Evolutionary conservation across 2,329 filamentous ascomycete species (phyloP).

Genomic region (Purpureocillium takamizusanense): DNA sequence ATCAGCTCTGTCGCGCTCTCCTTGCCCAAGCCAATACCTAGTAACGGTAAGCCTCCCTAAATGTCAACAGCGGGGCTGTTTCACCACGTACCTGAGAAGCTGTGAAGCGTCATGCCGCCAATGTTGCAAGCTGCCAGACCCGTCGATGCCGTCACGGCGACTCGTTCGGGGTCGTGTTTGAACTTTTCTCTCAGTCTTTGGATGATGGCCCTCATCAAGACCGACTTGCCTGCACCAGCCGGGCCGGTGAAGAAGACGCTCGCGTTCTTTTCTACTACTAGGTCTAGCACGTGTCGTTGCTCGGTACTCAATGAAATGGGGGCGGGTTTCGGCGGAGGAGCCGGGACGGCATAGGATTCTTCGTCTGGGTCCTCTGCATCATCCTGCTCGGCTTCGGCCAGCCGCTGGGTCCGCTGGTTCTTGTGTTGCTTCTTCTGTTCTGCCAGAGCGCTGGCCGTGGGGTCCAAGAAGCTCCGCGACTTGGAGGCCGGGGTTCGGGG

Average conservation of each 20-base stretch:
- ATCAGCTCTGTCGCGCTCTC: slow-evolving; percentile 72
- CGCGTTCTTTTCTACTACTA: slow-evolving; percentile 71
- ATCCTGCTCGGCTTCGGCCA: slow-evolving; percentile 28
- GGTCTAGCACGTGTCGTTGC: slow-evolving; percentile 71
- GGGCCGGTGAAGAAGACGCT: slow-evolving; percentile 98
- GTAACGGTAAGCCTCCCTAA: background rate
- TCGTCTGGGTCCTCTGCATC: slow-evolving; percentile 25
- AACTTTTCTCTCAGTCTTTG: slow-evolving; percentile 69
- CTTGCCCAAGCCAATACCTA: slow-evolving; percentile 78
- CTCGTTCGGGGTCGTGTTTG: slow-evolving; percentile 65
- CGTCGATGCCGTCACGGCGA: slow-evolving; percentile 92
- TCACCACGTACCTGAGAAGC: slow-evolving; percentile 70
- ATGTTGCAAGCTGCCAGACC: slow-evolving; percentile 95
- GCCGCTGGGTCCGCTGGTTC: slow-evolving; percentile 38
- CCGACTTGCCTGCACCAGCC: slow-evolving; percentile 93
- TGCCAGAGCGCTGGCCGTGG: slow-evolving; percentile 64
- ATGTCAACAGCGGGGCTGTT: background rate
- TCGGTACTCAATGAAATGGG: slow-evolving; percentile 73
- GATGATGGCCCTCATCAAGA: slow-evolving; percentile 89
- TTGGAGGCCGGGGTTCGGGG: slow-evolving; percentile 23
- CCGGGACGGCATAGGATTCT: slow-evolving; percentile 28
- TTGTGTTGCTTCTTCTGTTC: slow-evolving; percentile 68
- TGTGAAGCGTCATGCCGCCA: slow-evolving; percentile 89
- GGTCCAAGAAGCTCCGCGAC: slow-evolving; percentile 53
- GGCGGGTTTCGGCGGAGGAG: slow-evolving; percentile 31